phyloP scores from a whole-genome alignment of 2,329 filamentous ascomycete species.

The Cytospora leucostoma region DNA sequence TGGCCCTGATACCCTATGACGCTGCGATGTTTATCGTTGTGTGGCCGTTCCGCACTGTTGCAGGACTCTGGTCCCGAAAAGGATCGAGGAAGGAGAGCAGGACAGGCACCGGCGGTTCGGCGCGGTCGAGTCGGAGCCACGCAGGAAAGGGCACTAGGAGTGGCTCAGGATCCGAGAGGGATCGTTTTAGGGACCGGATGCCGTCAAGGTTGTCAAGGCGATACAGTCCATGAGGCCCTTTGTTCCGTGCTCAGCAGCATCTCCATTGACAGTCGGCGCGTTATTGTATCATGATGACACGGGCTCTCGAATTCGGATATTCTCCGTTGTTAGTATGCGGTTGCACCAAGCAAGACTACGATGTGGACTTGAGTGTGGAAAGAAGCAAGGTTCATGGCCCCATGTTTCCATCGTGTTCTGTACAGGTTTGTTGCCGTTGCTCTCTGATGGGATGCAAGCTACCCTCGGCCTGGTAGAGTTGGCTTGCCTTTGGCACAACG shows the following conservation, averaged over 20 bases:
- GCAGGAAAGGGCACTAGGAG: constrained; percentile 34
- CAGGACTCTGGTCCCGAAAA: constrained; percentile 38
- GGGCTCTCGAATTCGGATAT: neutral
- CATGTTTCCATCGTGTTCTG: neutral
- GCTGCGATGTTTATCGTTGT: constrained; percentile 43
- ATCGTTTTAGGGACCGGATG: constrained; percentile 33
- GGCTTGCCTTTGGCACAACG: neutral
- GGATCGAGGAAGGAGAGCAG: constrained; percentile 36
- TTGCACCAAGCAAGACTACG: neutral
- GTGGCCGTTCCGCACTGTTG: constrained; percentile 45
- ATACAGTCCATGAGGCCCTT: constrained; percentile 23
- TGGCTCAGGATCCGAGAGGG: constrained; percentile 39
- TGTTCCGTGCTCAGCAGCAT: neutral
- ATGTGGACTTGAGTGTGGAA: neutral
- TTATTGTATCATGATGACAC: constrained; percentile 14
- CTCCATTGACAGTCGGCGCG: neutral
- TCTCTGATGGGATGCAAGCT: neutral
- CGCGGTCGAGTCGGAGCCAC: constrained; percentile 30
- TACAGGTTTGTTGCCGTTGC: neutral
- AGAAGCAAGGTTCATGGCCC: neutral
- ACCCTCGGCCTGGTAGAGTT: neutral
- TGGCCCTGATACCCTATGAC: constrained; percentile 46
- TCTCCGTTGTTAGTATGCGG: neutral
- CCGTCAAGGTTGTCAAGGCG: constrained; percentile 29
- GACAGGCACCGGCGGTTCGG: constrained; percentile 4